Evolutionary conservation across 2,329 filamentous ascomycete species (phyloP).

Genomic region (Zymoseptoria brevis): DNA sequence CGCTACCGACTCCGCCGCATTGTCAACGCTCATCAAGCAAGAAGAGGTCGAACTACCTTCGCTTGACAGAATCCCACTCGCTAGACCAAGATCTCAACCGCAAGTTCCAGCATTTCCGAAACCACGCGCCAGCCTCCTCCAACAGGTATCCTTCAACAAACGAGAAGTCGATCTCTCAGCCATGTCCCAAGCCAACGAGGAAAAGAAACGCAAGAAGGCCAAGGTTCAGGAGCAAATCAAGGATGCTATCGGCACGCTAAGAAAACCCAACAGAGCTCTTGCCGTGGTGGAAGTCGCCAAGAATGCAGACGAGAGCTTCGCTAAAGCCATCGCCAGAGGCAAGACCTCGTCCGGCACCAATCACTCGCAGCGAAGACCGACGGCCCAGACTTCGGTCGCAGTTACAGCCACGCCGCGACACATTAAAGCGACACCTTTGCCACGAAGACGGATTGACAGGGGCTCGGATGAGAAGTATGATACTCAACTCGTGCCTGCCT

Average conservation of each 20-base stretch:
- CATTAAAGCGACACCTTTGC: slow-evolving; percentile 24
- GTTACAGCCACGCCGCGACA: slow-evolving; percentile 39
- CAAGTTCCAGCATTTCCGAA: slow-evolving; percentile 13
- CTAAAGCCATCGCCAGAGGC: slow-evolving; percentile 22
- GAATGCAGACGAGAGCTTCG: slow-evolving; percentile 53
- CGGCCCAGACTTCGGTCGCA: slow-evolving; percentile 26
- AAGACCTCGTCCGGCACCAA: slow-evolving; percentile 9
- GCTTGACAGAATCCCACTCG: slow-evolving; percentile 39
- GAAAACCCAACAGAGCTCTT: slow-evolving; percentile 66
- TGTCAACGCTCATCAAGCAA: slow-evolving; percentile 56
- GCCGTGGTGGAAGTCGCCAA: slow-evolving; percentile 61
- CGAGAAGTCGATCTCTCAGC: slow-evolving; percentile 49
- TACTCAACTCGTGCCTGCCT: slow-evolving; percentile 34
- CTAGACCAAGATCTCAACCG: slow-evolving; percentile 7
- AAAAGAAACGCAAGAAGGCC: slow-evolving; percentile 57
- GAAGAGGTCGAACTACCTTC: slow-evolving; percentile 57
- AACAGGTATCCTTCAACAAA: slow-evolving; percentile 26
- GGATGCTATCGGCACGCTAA: slow-evolving; percentile 64
- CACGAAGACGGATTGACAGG: slow-evolving; percentile 8
- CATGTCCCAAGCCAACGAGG: slow-evolving; percentile 45
- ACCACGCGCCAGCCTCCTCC: slow-evolving; percentile 33
- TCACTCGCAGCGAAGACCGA: slow-evolving; percentile 20
- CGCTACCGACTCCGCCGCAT: slow-evolving; percentile 49
- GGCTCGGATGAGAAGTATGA: slow-evolving; percentile 26
- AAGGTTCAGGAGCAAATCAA: slow-evolving; percentile 63